phyloP scores from a whole-genome alignment of 352 stramenopile genomes.

The Globisporangium paroecandrum region DNA sequence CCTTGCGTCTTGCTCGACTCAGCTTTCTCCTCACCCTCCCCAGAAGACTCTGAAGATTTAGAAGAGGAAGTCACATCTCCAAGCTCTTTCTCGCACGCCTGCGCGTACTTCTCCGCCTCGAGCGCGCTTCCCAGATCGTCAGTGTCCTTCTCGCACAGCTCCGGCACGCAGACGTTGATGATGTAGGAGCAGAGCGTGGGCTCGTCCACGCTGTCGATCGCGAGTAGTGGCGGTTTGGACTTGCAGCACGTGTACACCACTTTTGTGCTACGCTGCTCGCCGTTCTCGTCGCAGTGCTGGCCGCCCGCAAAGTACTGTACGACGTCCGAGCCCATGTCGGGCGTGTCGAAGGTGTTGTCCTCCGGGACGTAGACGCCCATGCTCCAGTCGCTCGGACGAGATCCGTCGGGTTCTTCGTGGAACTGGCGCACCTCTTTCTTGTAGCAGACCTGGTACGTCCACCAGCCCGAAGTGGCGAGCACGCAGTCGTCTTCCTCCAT shows the following conservation, averaged over 20 bases:
- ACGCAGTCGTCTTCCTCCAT: slow-evolving; percentile 53
- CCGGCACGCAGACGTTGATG: slow-evolving; percentile 77
- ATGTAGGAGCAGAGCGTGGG: slow-evolving; percentile 76
- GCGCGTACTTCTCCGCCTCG: slow-evolving; percentile 34
- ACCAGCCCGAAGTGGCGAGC: slow-evolving; percentile 64
- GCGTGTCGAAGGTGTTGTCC: slow-evolving; percentile 22
- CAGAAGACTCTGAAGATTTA: not conserved
- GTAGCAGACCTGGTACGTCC: slow-evolving; percentile 86
- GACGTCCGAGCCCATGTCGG: slow-evolving; percentile 38
- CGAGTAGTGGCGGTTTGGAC: slow-evolving; percentile 38
- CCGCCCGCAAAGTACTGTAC: slow-evolving; percentile 71
- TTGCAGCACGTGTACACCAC: slow-evolving; percentile 82
- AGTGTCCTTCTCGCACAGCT: slow-evolving; percentile 51
- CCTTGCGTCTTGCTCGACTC: not conserved
- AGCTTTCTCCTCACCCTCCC: slow-evolving; percentile 18
- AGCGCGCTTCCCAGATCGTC: slow-evolving; percentile 15
- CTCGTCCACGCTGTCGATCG: slow-evolving; percentile 79
- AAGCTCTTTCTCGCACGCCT: slow-evolving; percentile 59
- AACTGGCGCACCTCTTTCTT: slow-evolving; percentile 77
- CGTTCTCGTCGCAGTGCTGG: slow-evolving; percentile 84
- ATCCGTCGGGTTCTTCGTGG: slow-evolving; percentile 73
- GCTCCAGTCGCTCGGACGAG: slow-evolving; percentile 75
- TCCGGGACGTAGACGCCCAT: slow-evolving; percentile 64
- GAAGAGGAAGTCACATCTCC: slow-evolving; percentile 11
- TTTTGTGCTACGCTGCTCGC: slow-evolving; percentile 62